Evolutionary conservation across 441 rosid genomes (phyloP).

Genomic region (Erodium texanum): DNA sequence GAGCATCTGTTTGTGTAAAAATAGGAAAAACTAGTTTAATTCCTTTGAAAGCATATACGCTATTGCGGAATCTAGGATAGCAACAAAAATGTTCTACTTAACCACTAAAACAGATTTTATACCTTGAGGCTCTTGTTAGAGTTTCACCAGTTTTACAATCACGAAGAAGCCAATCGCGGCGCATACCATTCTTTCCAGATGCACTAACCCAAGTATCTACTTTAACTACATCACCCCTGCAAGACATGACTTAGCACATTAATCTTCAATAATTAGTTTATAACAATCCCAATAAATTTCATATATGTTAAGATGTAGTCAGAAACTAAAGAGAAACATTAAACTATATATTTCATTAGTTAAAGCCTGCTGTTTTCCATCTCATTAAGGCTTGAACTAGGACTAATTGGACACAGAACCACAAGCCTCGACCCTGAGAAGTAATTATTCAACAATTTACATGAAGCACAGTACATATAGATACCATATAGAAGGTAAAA

Average conservation of each 20-base stretch:
- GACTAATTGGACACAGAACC: background rate
- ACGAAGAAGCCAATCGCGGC: conserved; percentile 85
- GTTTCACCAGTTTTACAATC: conserved; percentile 72
- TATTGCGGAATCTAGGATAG: background rate
- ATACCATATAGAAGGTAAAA: too few species aligned
- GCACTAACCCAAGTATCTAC: conserved; percentile 88
- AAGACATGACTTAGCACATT: conserved; percentile 15
- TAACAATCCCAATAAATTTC: background rate
- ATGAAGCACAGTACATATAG: background rate
- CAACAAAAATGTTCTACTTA: background rate
- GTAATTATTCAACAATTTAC: background rate
- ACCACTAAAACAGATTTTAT: conserved; percentile 6
- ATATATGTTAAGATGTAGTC: background rate
- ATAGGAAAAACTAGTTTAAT: background rate
- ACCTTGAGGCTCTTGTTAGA: conserved; percentile 92
- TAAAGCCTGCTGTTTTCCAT: too few species aligned
- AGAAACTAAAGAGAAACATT: too few species aligned
- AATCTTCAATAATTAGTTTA: conserved; percentile 11
- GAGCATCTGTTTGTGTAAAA: background rate
- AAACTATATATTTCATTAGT: too few species aligned
- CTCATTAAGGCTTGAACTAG: background rate
- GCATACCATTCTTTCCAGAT: conserved; percentile 95
- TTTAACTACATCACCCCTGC: conserved; percentile 89
- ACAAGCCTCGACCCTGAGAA: background rate
- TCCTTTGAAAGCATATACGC: background rate